Conservation (phyloP, 2,329 filamentous ascomycete species). For the Neoscytalidium dimidiatum region DNA sequence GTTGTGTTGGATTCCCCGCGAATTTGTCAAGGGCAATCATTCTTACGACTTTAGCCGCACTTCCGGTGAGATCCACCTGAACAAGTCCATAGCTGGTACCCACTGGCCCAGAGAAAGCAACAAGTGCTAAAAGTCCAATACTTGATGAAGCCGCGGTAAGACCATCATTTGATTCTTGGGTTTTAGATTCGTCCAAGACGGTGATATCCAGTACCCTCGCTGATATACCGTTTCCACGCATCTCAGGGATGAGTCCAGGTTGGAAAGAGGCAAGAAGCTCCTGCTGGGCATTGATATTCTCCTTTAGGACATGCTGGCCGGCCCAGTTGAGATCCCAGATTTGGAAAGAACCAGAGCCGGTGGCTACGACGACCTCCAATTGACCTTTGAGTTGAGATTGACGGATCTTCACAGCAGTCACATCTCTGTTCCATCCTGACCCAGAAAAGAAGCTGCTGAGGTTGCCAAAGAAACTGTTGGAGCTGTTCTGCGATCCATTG, state of each 20-base stretch:
- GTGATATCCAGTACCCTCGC: slow-evolving; percentile 81
- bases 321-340: slow-evolving; percentile 88
- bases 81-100: slow-evolving; percentile 69
- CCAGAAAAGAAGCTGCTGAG: slow-evolving; percentile 75
- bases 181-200: slow-evolving; percentile 52
- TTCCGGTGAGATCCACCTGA: slow-evolving; percentile 65
- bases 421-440: slow-evolving; percentile 70
- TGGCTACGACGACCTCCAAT: slow-evolving; percentile 79
- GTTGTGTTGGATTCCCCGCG: slow-evolving; percentile 33
- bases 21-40: slow-evolving; percentile 63
- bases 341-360: slow-evolving; percentile 74
- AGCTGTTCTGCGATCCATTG: slow-evolving; percentile 48
- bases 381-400: slow-evolving; percentile 74
- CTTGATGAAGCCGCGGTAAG: slow-evolving; percentile 18
- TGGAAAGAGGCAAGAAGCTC: slow-evolving; percentile 65
- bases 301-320: slow-evolving; percentile 74
- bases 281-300: slow-evolving; percentile 70
- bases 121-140: slow-evolving; percentile 33
- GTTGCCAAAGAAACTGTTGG: slow-evolving; percentile 75
- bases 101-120: slow-evolving; percentile 32
- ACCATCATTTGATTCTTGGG: slow-evolving; percentile 51
- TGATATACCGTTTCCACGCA: slow-evolving; percentile 54
- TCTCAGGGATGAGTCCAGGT: slow-evolving; percentile 50
- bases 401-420: slow-evolving; percentile 78
- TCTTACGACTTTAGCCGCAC: slow-evolving; percentile 60